A percentile compares a stretch with the other conserved stretches of the same genome.
phyloP scores from a whole-genome alignment of 2,329 filamentous ascomycete species.

The Arthroderma sp. region DNA sequence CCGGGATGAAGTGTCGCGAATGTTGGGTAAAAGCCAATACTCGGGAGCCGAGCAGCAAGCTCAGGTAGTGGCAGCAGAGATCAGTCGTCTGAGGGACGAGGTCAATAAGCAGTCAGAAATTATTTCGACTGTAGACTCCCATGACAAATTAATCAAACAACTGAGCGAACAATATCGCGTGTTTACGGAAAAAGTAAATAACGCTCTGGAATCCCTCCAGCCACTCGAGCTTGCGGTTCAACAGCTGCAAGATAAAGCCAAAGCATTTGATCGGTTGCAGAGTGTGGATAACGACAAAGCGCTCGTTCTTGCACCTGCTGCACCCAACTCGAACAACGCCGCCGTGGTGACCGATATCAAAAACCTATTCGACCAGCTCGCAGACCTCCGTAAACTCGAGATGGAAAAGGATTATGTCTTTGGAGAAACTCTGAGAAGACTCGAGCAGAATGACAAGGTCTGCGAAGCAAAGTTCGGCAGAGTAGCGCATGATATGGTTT shows the following conservation, averaged over 20 bases:
- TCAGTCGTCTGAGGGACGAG: too few species aligned
- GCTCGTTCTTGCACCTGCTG: neutral
- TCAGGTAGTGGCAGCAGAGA: too few species aligned
- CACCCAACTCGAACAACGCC: too few species aligned
- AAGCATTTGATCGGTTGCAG: neutral
- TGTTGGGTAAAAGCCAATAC: too few species aligned
- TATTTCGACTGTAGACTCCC: too few species aligned
- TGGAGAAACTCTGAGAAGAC: neutral
- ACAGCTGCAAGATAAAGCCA: neutral
- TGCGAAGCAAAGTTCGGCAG: neutral
- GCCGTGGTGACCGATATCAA: slow-evolving; percentile 1
- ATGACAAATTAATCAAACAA: too few species aligned
- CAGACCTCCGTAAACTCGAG: slow-evolving; percentile 3
- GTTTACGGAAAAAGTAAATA: neutral
- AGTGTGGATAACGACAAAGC: neutral
- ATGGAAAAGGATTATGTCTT: neutral
- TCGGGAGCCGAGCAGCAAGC: too few species aligned
- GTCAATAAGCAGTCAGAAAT: too few species aligned
- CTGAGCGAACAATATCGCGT: neutral
- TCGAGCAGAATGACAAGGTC: neutral
- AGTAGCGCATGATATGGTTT: neutral
- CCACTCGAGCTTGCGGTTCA: neutral
- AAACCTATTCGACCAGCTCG: slow-evolving; percentile 3
- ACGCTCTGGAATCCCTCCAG: neutral
- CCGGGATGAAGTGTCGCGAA: too few species aligned